Base-by-base conservation (phyloP, 345 rosid species). In the Camelina laxa region DNA sequence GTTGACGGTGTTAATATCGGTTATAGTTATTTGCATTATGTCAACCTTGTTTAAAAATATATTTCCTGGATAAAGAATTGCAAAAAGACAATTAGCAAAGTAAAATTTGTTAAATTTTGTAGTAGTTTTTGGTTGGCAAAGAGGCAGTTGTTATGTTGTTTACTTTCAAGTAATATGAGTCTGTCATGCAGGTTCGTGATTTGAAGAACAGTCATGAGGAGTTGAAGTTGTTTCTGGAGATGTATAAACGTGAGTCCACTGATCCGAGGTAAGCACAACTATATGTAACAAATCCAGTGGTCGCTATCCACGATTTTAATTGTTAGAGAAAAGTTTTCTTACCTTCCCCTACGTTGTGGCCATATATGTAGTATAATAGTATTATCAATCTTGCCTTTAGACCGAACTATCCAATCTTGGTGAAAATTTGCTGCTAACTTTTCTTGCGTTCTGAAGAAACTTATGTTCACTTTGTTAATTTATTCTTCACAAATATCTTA, bases 171-270 rank as follows among this genome's bases (percentile, higher is more conserved):
- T 53, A 72, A 61, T 39, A 64, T 65, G 60, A 70, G 60, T 64
- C 79, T 74, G 67, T 79, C 42, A 58, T 86, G 73, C 83, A 96
- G 99, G 93, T 88, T 45, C 81, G 75, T 75, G 91, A 88, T 83
- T 79, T 89, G 72, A 83, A 81, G 56, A 85, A 84, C 57, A 84
- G 88, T 80, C 87, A 82, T 50, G 50, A 64, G 79, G 99, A 92
- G 89, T 84, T 91, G 85, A 92, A 86, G 77, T 80, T 91, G 76
- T 84, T 96, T 83, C 74, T 87, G 77, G 94, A 89, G 70, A 92
- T 92, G 99, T 91, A 85, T 74, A 86, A 82, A 79, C 92, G 87
- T 9, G 99, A 92, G 82, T 85, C 82, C 57, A 82, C 82, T 69
- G 96, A 82, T 77, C 61, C 94, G 57, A 87, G 97, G 99, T 96